Percentiles rank a stretch among this genome's conserved stretches.
Evolutionary conservation across 805 yeast species (phyloP).

Genomic region (Candida qinlingensis): DNA sequence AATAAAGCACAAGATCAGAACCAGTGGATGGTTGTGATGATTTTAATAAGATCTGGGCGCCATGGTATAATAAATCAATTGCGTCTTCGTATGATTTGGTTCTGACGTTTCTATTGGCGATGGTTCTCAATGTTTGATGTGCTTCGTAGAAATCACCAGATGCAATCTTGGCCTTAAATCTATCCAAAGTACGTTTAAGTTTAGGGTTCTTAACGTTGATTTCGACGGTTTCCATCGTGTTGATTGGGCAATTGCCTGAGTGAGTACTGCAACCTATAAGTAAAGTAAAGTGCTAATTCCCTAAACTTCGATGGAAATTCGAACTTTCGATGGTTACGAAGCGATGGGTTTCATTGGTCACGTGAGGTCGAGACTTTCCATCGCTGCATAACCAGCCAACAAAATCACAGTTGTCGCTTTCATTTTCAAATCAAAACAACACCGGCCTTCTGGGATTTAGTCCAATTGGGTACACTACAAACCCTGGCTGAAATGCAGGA

Average conservation of each 20-base stretch:
- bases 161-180: constrained; percentile 64
- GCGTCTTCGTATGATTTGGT: constrained; percentile 66
- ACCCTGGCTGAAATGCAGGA: neutral
- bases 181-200: constrained; percentile 51
- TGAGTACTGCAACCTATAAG: neutral
- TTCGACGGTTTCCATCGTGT: constrained; percentile 8
- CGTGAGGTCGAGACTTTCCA: too few relatives aligned
- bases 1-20: constrained; percentile 65
- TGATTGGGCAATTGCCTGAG: neutral
- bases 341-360: too few relatives aligned
- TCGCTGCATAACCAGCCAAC: too few relatives aligned
- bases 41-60: constrained; percentile 60
- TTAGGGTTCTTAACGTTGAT: constrained; percentile 29
- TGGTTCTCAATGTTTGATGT: constrained; percentile 88
- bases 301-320: too few relatives aligned
- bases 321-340: too few relatives aligned
- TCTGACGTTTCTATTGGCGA: constrained; percentile 78
- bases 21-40: constrained; percentile 77
- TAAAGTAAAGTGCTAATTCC: too few relatives aligned
- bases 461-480: too few relatives aligned
- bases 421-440: too few relatives aligned
- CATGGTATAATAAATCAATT: constrained; percentile 64
- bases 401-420: too few relatives aligned
- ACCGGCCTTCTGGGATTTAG: too few relatives aligned
- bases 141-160: constrained; percentile 88